Conservation (phyloP, 805 yeast genomes). For the Cyberlindnera mrakii region DNA sequence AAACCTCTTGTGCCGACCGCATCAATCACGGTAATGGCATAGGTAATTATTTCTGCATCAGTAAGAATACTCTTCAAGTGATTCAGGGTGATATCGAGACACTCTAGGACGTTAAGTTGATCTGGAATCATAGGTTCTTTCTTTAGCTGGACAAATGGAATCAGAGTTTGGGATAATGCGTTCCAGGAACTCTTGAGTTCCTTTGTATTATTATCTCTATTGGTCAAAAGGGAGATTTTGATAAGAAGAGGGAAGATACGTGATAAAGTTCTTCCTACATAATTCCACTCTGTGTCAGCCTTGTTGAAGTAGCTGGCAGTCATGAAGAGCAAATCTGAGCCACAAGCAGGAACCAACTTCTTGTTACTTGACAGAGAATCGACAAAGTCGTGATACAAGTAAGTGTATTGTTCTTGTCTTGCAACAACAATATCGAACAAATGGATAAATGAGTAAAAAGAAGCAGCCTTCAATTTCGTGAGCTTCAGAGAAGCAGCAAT, state of each 20-base stretch:
- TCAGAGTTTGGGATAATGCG: conserved; percentile 28
- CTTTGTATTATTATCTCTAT: conserved; percentile 14
- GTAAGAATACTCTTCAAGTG: conserved; percentile 35
- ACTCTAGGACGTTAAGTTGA: conserved; percentile 58
- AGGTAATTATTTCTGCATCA: conserved; percentile 33
- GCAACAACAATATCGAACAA: conserved; percentile 59
- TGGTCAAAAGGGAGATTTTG: conserved; percentile 31
- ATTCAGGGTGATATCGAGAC: conserved; percentile 48
- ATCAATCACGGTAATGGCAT: conserved; percentile 41
- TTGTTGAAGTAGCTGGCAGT: conserved; percentile 41
- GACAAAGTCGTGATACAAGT: conserved; percentile 47
- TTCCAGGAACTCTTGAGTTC: conserved; percentile 25
- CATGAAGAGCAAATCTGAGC: conserved; percentile 41
- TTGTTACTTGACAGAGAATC: conserved; percentile 20
- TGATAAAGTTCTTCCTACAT: conserved; percentile 58
- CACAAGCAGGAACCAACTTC: conserved; percentile 40
- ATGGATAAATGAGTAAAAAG: conserved; percentile 54
- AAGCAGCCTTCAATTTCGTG: conserved; percentile 26
- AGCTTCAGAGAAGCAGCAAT: conserved; percentile 16
- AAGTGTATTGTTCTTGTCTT: conserved; percentile 56
- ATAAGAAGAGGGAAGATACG: conserved; percentile 50
- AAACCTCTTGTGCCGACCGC: conserved; percentile 53
- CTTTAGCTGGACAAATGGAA: conserved; percentile 40
- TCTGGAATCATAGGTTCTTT: conserved; percentile 47
- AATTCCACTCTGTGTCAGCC: conserved; percentile 53